Conservation (phyloP, 352 stramenopile species). For the Globisporangium heterothallicum region DNA sequence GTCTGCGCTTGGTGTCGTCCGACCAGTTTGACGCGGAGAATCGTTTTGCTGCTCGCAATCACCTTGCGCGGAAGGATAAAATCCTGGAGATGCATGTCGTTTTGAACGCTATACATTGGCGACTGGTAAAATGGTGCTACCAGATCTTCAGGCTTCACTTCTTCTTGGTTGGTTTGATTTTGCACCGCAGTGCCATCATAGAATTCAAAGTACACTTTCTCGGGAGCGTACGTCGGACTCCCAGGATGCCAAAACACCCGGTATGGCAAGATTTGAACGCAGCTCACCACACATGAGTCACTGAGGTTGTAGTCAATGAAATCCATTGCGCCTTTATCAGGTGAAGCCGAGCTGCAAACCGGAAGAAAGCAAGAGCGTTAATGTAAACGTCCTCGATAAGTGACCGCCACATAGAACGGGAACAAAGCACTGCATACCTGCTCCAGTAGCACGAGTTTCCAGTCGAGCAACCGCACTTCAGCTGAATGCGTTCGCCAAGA, state of each 20-base stretch:
- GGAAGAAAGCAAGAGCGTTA: neutral
- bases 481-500: conserved; percentile 55
- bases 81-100: conserved; percentile 68
- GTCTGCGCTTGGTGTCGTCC: conserved; percentile 70
- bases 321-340: conserved; percentile 46
- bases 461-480: conserved; percentile 63
- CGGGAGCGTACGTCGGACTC: conserved; percentile 67
- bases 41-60: conserved; percentile 27
- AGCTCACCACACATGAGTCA: conserved; percentile 46
- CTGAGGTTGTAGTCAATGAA: conserved; percentile 73
- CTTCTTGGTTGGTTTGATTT: neutral
- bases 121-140: conserved; percentile 46
- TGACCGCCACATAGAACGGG: neutral
- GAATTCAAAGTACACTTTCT: conserved; percentile 69
- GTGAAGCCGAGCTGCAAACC: conserved; percentile 56
- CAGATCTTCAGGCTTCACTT: neutral
- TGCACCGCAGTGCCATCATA: conserved; percentile 24
- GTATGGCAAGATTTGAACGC: conserved; percentile 71
- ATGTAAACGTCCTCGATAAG: too few relatives aligned
- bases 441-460: conserved; percentile 83
- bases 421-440: conserved; percentile 31
- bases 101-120: conserved; percentile 44
- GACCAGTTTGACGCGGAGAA: conserved; percentile 56
- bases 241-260: conserved; percentile 74
- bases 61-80: conserved; percentile 53